phyloP scores from a whole-genome alignment of 2,329 filamentous ascomycete species.

The Aspergillus udagawae region DNA sequence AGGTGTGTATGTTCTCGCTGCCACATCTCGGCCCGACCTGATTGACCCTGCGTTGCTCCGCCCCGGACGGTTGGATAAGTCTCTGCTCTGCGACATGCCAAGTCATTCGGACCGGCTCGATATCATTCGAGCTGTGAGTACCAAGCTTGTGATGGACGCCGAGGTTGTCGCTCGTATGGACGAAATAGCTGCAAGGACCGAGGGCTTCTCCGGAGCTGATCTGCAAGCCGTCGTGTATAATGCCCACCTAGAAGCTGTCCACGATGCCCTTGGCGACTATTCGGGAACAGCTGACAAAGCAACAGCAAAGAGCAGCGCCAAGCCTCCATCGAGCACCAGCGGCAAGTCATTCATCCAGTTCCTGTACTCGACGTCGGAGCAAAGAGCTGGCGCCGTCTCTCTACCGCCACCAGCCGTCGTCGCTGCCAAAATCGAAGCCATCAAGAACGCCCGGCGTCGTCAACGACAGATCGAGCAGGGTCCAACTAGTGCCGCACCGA shows the following conservation, averaged over 20 bases:
- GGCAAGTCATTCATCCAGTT: conserved; percentile 68
- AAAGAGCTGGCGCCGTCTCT: conserved; percentile 52
- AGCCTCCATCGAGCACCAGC: conserved; percentile 31
- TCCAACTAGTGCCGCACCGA: conserved; percentile 12
- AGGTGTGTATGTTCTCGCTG: conserved; percentile 93
- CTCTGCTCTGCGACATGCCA: conserved; percentile 85
- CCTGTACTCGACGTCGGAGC: conserved; percentile 62
- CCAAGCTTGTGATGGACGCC: conserved; percentile 69
- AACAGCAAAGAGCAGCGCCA: conserved; percentile 24
- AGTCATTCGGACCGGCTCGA: conserved; percentile 75
- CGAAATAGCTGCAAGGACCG: conserved; percentile 75
- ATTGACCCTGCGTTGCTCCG: conserved; percentile 92
- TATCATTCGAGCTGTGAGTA: conserved; percentile 79
- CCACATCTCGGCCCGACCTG: conserved; percentile 86
- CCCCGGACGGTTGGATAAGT: conserved; percentile 91
- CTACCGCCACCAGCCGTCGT: conserved; percentile 77
- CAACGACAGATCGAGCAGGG: conserved; percentile 51
- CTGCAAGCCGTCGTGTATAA: conserved; percentile 94
- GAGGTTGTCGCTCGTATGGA: conserved; percentile 61
- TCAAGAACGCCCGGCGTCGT: conserved; percentile 67
- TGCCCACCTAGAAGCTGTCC: conserved; percentile 93
- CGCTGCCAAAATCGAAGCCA: conserved; percentile 72
- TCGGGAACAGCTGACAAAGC: conserved; percentile 37
- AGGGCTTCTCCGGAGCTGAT: conserved; percentile 91
- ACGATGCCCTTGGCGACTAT: conserved; percentile 72